Conservation (phyloP, 441 rosid species). For the Populus tomentosa region DNA sequence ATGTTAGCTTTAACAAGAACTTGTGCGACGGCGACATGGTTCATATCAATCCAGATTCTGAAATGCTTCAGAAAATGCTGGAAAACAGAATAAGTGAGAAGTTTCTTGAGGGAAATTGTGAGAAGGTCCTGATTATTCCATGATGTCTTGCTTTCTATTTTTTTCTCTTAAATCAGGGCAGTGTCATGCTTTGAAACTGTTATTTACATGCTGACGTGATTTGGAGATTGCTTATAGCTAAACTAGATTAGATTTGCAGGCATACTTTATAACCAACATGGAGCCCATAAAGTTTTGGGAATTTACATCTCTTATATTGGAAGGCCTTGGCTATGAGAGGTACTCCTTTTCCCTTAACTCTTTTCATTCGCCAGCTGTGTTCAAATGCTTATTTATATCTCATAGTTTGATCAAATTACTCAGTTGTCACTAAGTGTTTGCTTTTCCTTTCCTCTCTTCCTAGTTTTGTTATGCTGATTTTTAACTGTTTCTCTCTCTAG, state of each 20-base stretch:
- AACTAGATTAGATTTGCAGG: constrained; percentile 43
- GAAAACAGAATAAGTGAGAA: not conserved
- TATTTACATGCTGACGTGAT: not conserved
- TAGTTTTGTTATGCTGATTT: not conserved
- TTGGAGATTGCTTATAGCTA: constrained; percentile 6
- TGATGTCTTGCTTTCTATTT: not conserved
- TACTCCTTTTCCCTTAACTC: constrained; percentile 16
- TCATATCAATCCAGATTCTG: not conserved
- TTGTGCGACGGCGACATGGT: not conserved
- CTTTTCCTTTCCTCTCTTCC: not conserved
- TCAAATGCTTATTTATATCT: not conserved
- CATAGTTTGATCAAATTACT: not conserved
- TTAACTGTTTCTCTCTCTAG: not conserved
- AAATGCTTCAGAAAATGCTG: not conserved
- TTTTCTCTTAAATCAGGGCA: not conserved
- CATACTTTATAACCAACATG: constrained; percentile 88
- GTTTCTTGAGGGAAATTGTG: not conserved
- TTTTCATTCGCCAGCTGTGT: not conserved
- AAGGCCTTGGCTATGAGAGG: constrained; percentile 96
- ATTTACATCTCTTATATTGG: constrained; percentile 61
- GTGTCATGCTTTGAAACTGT: not conserved
- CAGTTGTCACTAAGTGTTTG: not conserved
- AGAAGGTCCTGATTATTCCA: too few species aligned
- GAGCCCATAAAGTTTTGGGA: constrained; percentile 95
- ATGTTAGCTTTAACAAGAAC: not conserved